phyloP scores from a whole-genome alignment of 768 basidiomycete species.

The Boletus rufocinnamomeus region DNA sequence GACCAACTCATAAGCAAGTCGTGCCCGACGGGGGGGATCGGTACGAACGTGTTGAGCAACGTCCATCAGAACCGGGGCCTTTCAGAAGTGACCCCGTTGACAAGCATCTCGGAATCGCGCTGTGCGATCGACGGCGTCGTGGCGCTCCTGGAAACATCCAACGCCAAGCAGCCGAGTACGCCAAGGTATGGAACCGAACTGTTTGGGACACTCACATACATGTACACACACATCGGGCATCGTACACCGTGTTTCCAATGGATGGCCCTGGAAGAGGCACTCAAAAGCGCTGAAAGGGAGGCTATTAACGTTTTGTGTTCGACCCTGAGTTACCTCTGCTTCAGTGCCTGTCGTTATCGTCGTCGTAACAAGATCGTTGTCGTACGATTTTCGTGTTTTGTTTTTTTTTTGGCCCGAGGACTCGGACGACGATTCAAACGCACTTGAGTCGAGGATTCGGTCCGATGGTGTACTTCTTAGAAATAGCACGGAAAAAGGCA shows the following conservation, averaged over 20 bases:
- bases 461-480: background rate
- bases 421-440: background rate
- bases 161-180: background rate
- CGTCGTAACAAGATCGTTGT: background rate
- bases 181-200: too few species aligned
- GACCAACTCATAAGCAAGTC: background rate
- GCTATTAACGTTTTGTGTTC: background rate
- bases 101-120: too few species aligned
- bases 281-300: background rate
- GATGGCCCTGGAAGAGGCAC: too few species aligned
- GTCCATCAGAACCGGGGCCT: too few species aligned
- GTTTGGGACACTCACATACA: too few species aligned
- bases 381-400: too few species aligned
- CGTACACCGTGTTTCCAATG: background rate
- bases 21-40: background rate
- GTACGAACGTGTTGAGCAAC: too few species aligned
- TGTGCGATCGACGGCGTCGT: background rate
- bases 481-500: background rate
- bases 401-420: background rate
- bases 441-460: constrained; percentile 14
- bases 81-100: too few species aligned
- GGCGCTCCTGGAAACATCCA: background rate
- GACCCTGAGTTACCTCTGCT: background rate
- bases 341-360: background rate
- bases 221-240: background rate